phyloP scores from a whole-genome alignment of 2,329 filamentous ascomycete genomes.

The Nemania abortiva region DNA sequence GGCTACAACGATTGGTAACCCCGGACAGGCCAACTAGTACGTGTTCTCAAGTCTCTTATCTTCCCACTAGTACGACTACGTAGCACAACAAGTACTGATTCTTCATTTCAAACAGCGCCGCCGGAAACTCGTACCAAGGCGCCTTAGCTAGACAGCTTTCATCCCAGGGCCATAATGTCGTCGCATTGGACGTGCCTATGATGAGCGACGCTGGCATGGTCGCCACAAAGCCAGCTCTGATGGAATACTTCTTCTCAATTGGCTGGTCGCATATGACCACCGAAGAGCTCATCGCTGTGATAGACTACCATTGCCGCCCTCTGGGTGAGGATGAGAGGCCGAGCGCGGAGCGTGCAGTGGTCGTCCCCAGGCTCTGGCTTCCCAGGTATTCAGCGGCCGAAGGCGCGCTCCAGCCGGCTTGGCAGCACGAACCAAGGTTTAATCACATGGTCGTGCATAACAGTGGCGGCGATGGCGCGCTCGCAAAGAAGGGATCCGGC shows the following conservation, averaged over 20 bases:
- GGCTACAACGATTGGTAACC: constrained; percentile 28
- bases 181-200: constrained; percentile 46
- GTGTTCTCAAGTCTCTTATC: background rate
- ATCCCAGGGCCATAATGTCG: constrained; percentile 39
- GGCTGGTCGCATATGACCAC: constrained; percentile 37
- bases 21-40: constrained; percentile 37
- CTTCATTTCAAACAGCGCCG: constrained; percentile 38
- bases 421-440: constrained; percentile 22
- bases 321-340: constrained; percentile 19
- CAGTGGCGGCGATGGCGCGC: background rate
- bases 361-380: constrained; percentile 30
- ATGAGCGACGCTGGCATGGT: constrained; percentile 47
- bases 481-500: constrained; percentile 8
- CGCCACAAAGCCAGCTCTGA: constrained; percentile 34
- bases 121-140: constrained; percentile 43
- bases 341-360: constrained; percentile 16
- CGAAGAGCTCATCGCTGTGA: constrained; percentile 43
- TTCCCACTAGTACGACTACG: background rate
- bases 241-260: constrained; percentile 28
- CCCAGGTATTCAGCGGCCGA: constrained; percentile 20
- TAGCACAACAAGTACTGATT: constrained; percentile 39
- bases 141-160: constrained; percentile 42
- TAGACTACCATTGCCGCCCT: constrained; percentile 43
- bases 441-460: constrained; percentile 25
- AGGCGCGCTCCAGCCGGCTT: constrained; percentile 20